Evolutionary conservation across 169 alveolate genomes (phyloP), one percentile per base, ranked within the genome.

Genomic region (Plasmodium coatneyi): DNA sequence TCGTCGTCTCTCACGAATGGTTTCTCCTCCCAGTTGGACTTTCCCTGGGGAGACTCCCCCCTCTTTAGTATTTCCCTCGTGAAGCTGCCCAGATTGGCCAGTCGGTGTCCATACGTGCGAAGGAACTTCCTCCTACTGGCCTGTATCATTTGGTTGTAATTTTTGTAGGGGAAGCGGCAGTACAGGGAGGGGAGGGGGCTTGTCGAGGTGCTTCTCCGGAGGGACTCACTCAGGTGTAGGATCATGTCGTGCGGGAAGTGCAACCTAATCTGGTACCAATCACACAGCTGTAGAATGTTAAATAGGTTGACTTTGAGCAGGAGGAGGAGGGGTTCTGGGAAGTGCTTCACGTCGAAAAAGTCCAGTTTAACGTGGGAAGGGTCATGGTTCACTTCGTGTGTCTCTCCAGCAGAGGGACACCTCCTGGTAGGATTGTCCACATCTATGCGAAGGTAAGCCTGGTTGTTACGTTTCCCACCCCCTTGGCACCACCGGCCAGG

Each of bases 231-330:
- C 39, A 0, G 28, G 28, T 52, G 71, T 60, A 56, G 54, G 49
- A 25, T 36, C 12, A 89, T 54, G 66, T 89, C 94, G 0, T 34
- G 6, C 2, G 90, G 89, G 36, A 89, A 60, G 16, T 89, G 94
- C 12, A 89, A 36, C 30, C 60, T 78, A 10, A 89, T 41, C 12
- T 79, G 41, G 49, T 79, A 66, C 49, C 14, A 60, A 12, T 89
- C 46, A 30, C 76, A 89, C 28, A 79, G 60, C 6, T 49, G 39
- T 2, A 89, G 12, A 10, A 89, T 89, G 34, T 89, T 78, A 60
- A 89, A 66, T 39, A 89, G 19, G 22, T 71, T 56, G 30, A 89
- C 22, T n/a, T 72, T 71, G 34, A 89, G 25, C 46, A 89, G 19
- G 16, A 89, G 72, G 16, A 89, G 46, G 2, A 79, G 32, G 34